These are phyloP conservation scores for Scutellaria galericulata DNA, from an alignment of 257 asterid species.

Conservation along the genomic window DNA sequence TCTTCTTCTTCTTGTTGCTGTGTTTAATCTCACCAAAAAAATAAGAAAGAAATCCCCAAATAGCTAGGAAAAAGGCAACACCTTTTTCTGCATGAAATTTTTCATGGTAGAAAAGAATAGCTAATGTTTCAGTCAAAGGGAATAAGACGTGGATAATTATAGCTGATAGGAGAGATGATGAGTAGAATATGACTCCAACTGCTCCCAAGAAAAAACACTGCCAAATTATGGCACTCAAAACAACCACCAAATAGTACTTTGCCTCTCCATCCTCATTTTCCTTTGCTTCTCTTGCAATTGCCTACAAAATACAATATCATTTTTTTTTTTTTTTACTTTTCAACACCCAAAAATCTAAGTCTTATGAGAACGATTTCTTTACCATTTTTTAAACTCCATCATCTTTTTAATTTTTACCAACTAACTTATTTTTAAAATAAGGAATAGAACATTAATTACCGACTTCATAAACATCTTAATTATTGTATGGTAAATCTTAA, in stretches of 20 bases:
- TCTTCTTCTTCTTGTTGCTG: background rate
- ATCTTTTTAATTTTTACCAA: too few relatives aligned
- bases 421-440: too few relatives aligned
- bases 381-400: too few relatives aligned
- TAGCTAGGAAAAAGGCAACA: constrained; percentile 45
- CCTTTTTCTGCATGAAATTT: constrained; percentile 50
- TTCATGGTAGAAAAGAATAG: constrained; percentile 48
- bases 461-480: too few relatives aligned
- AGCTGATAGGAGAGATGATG: constrained; percentile 52
- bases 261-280: constrained; percentile 43
- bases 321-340: too few relatives aligned
- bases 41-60: constrained; percentile 54
- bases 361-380: too few relatives aligned
- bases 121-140: constrained; percentile 44
- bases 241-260: constrained; percentile 42
- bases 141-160: constrained; percentile 42
- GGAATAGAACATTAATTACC: too few relatives aligned
- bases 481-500: too few relatives aligned
- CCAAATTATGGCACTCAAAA: constrained; percentile 47
- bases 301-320: constrained; percentile 25
- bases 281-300: constrained; percentile 51
- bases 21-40: constrained; percentile 45
- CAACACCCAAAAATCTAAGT: too few relatives aligned
- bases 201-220: constrained; percentile 52
- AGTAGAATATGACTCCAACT: constrained; percentile 53